Base-by-base conservation (phyloP, 225 moss, liverwort and hornwort species). In the Asterella californica region DNA sequence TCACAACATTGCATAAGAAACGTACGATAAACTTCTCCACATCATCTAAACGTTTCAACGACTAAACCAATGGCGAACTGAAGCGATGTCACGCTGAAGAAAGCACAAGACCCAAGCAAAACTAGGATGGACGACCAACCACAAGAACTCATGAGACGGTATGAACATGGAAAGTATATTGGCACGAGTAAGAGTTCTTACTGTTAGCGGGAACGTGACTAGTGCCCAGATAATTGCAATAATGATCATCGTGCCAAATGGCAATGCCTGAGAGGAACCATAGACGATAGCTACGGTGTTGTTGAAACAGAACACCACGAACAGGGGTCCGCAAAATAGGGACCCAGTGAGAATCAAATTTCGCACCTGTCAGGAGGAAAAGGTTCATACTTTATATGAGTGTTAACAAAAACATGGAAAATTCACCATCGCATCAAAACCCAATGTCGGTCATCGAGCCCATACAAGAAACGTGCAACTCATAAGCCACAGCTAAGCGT, bases 281-380 rank as follows among this genome's bases (percentile, higher is more conserved):
- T 96, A 96, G 57, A 91, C 91, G 85, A 96, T 96, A 74, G 96
- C 96, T 45, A 96, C 91, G 21, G 96, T 96, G 85, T 96, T 96
- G 87, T 96, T 96, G 91, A 94, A 93, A 86, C 92, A 96, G 79
- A 96, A 96, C 64, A 96, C 94, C 49, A 96, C 29, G 84, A 96
- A 96, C 19, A 96, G 79, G 64, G 96, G 96, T 68, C 96, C 96
- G 70, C 91, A 96, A 83, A 96, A 96, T 29, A 96, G 90, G 15
- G 87, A 88, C 74, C 94, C 96, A 36, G 96, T 96, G 67, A 94
- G 79, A 19, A 96, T 88, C 81, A 96, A 88, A 77, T 96, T 96
- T 80, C 96, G 85, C 46, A 96, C 96, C 96, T 96, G 87, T 63
- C 83, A 87, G 65, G 79, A 55, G 4, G 29, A 37, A 54, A 25